phyloP scores from a whole-genome alignment of 2,329 filamentous ascomycete species.

The Macrophomina tecta region DNA sequence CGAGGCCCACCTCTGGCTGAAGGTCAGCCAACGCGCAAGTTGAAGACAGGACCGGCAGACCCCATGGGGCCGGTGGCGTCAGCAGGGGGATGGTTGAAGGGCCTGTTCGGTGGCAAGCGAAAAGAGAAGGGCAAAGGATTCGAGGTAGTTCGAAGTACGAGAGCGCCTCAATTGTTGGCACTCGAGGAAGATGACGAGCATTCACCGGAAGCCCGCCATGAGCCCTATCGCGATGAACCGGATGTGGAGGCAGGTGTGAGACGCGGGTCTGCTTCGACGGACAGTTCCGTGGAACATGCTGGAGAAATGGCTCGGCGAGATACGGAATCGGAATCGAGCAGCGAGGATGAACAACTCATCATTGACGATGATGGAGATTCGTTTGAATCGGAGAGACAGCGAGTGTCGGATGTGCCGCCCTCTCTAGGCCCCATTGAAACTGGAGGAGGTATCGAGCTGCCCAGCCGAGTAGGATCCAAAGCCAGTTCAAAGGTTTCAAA shows the following conservation, averaged over 20 bases:
- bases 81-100: constrained; percentile 87
- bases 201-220: constrained; percentile 37
- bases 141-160: constrained; percentile 89
- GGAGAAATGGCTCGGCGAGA: background rate
- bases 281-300: background rate
- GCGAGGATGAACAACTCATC: constrained; percentile 1
- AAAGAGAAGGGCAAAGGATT: constrained; percentile 97
- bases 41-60: constrained; percentile 93
- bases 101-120: constrained; percentile 78
- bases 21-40: constrained; percentile 77
- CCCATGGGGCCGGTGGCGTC: constrained; percentile 90
- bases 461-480: constrained; percentile 67
- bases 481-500: constrained; percentile 52
- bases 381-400: constrained; percentile 46
- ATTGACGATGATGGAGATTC: constrained; percentile 52
- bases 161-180: constrained; percentile 75
- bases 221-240: constrained; percentile 63
- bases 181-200: constrained; percentile 65
- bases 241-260: constrained; percentile 34
- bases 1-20: constrained; percentile 80
- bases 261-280: constrained; percentile 3
- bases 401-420: constrained; percentile 60
- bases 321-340: background rate
- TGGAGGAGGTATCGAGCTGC: constrained; percentile 66
- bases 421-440: constrained; percentile 66